Percentiles rank a stretch among this genome's conserved stretches.
These are phyloP conservation scores for Arachis monticola DNA, from an alignment of 331 rosid species.

Conservation along the genomic window DNA sequence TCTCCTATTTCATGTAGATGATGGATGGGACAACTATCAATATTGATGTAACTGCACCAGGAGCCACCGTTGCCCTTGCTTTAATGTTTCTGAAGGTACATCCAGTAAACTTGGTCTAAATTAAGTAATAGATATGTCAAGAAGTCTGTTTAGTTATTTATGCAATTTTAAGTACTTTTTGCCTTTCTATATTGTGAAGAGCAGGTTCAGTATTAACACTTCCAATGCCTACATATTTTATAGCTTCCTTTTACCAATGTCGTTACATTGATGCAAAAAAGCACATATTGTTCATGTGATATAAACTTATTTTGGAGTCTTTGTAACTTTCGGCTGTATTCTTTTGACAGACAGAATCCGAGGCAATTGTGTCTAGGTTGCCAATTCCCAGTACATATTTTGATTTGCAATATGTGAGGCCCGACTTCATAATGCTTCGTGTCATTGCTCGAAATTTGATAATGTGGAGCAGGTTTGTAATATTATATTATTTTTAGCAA, in stretches of 20 bases:
- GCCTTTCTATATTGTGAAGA: conserved; percentile 27
- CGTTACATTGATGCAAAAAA: conserved; percentile 7
- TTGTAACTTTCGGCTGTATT: conserved; percentile 40
- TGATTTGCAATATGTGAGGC: conserved; percentile 96
- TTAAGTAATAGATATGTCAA: conserved; percentile 29
- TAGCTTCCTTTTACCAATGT: conserved; percentile 4
- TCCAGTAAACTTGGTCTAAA: conserved; percentile 33
- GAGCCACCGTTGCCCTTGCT: conserved; percentile 91
- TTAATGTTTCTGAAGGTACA: conserved; percentile 93
- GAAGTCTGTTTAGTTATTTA: conserved; percentile 31
- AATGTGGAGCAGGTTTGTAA: conserved; percentile 95
- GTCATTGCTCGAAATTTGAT: conserved; percentile 93
- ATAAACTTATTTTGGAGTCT: conserved; percentile 32
- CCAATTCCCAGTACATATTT: conserved; percentile 79
- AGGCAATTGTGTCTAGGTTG: conserved; percentile 82
- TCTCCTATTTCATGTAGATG: conserved; percentile 57
- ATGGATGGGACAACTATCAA: conserved; percentile 89
- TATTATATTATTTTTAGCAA: conserved; percentile 33
- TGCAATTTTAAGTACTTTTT: conserved; percentile 35
- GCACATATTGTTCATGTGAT: conserved; percentile 17
- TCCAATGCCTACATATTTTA: conserved; percentile 30
- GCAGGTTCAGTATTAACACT: conserved; percentile 10
- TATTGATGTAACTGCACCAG: conserved; percentile 96
- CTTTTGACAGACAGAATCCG: conserved; percentile 82
- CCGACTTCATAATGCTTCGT: conserved; percentile 97